These are phyloP conservation scores for Sclerotinia sclerotiorum DNA, from an alignment of 2,329 filamentous ascomycete species.

Conservation along the genomic window DNA sequence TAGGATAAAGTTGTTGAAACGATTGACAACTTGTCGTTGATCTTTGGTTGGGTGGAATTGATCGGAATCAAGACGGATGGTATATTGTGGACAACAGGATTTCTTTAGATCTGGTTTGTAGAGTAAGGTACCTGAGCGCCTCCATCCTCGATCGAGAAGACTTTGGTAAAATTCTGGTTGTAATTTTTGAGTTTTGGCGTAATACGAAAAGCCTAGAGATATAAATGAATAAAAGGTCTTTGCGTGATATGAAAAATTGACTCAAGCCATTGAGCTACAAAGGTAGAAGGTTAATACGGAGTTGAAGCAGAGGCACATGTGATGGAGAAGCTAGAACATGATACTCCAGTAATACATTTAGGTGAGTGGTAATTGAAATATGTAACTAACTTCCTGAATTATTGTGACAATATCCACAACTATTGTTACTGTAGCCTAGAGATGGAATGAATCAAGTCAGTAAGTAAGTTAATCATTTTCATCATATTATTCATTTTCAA, in stretches of 20 bases:
- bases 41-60: slow-evolving; percentile 66
- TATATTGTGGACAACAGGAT: slow-evolving; percentile 92
- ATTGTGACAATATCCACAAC: slow-evolving; percentile 39
- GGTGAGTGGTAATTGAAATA: neutral
- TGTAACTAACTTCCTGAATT: slow-evolving; percentile 38
- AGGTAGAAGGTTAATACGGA: neutral
- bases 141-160: slow-evolving; percentile 74
- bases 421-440: slow-evolving; percentile 37
- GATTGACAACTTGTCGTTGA: slow-evolving; percentile 73
- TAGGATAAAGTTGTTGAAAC: slow-evolving; percentile 70
- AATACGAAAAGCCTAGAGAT: slow-evolving; percentile 64
- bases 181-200: slow-evolving; percentile 61
- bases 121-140: slow-evolving; percentile 67
- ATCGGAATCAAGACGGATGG: slow-evolving; percentile 68
- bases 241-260: neutral
- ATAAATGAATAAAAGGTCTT: neutral
- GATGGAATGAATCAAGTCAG: slow-evolving; percentile 18
- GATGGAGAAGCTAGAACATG: neutral
- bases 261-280: neutral
- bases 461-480: slow-evolving; percentile 6
- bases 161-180: slow-evolving; percentile 67
- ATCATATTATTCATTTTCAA: neutral
- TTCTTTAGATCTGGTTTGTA: slow-evolving; percentile 76
- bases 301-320: neutral
- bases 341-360: neutral